Conservation (phyloP, 257 asterid species). For the Petrea volubilis region DNA sequence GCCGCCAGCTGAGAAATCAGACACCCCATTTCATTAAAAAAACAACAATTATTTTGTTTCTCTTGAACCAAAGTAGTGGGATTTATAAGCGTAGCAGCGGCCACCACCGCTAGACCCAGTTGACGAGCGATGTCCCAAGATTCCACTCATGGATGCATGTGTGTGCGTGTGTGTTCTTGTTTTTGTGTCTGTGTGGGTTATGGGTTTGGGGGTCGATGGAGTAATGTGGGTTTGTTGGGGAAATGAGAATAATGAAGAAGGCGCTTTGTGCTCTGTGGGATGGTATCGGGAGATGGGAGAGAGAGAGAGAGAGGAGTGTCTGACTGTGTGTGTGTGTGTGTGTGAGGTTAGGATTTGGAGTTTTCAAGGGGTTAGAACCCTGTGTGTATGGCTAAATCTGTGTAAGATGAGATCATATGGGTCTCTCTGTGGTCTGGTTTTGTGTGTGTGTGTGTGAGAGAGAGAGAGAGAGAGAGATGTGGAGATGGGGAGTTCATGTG, state of each 20-base stretch:
- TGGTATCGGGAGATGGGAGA: conserved; percentile 22
- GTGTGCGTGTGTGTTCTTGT: conserved; percentile 2
- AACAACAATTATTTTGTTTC: conserved; percentile 1
- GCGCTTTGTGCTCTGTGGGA: conserved; percentile 30
- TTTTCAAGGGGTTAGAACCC: conserved; percentile 26
- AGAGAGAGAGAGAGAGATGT: conserved; percentile 11
- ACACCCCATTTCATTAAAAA: conserved; percentile 67
- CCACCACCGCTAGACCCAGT: conserved; percentile 22
- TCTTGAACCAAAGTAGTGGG: not conserved
- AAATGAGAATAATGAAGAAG: conserved; percentile 25
- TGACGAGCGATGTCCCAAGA: conserved; percentile 31
- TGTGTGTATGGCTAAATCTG: conserved; percentile 44
- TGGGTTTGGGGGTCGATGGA: conserved; percentile 21
- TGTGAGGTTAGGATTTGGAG: conserved; percentile 29
- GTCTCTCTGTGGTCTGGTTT: not conserved
- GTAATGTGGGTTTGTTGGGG: conserved; percentile 29
- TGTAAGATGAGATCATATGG: conserved; percentile 55
- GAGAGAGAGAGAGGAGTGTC: not conserved
- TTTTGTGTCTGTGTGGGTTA: not conserved
- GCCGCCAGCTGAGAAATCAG: conserved; percentile 87
- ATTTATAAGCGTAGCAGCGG: not conserved
- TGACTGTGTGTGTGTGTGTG: conserved; percentile 12
- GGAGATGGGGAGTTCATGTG: conserved; percentile 15
- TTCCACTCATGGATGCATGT: conserved; percentile 63
- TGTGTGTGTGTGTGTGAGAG: not conserved